These are phyloP conservation scores for Coelastrella sp. DNA, from an alignment of 139 green algal genomes.

Conservation along the genomic window DNA sequence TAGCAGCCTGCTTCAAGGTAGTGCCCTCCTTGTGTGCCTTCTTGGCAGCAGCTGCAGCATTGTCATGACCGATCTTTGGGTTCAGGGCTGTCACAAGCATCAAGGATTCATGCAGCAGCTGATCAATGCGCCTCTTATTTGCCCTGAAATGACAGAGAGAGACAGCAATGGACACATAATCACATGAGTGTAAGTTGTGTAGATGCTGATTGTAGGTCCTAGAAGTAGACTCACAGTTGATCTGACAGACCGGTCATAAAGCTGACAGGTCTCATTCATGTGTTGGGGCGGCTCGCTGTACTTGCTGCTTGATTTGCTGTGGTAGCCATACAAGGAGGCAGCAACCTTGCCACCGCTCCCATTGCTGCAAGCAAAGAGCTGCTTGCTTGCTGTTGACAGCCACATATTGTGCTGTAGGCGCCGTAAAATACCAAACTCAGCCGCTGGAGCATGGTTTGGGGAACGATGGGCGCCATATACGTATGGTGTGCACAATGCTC, in stretches of 20 bases:
- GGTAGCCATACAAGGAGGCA: too few species aligned
- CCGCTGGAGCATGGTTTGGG: conserved; percentile 22
- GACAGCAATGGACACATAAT: neutral
- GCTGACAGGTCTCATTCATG: too few species aligned
- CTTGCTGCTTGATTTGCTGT: too few species aligned
- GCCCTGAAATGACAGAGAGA: conserved; percentile 53
- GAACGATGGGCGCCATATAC: conserved; percentile 29
- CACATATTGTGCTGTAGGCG: conserved; percentile 31
- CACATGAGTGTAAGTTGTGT: too few species aligned
- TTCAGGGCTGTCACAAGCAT: conserved; percentile 99
- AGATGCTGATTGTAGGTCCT: too few species aligned
- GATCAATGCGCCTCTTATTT: conserved; percentile 82
- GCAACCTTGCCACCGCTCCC: neutral
- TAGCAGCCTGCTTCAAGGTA: conserved; percentile 88
- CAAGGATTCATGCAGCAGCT: conserved; percentile 90
- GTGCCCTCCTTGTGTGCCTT: conserved; percentile 94
- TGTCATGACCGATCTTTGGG: conserved; percentile 93
- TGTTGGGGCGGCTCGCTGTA: too few species aligned
- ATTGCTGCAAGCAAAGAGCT: neutral
- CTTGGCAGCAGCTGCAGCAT: conserved; percentile 93
- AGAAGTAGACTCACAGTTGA: too few species aligned
- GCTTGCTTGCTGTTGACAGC: too few species aligned
- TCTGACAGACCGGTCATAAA: too few species aligned
- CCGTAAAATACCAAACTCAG: conserved; percentile 48
- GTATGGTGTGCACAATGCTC: too few species aligned